Conservation (phyloP, 2,329 filamentous ascomycete species). For the Calonectria pseudoreteaudii region DNA sequence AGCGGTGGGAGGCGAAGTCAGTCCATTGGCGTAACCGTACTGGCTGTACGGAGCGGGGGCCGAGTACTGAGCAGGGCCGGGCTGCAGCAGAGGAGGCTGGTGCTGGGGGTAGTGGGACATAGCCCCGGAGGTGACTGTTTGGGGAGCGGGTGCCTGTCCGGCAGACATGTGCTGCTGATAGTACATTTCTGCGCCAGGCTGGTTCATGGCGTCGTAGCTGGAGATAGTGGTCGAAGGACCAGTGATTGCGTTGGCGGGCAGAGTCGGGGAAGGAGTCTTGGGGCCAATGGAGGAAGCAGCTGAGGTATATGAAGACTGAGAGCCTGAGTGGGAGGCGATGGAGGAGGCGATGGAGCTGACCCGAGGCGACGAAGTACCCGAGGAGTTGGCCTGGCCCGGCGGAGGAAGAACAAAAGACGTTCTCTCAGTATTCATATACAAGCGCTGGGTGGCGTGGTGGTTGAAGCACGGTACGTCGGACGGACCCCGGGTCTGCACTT, state of each 20-base stretch:
- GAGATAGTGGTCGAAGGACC: constrained; percentile 46
- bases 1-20: constrained; percentile 81
- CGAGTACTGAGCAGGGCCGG: constrained; percentile 76
- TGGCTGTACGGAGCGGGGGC: constrained; percentile 70
- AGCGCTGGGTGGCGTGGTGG: constrained; percentile 67
- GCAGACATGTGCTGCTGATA: constrained; percentile 84
- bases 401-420: constrained; percentile 78
- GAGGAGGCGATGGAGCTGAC: constrained; percentile 77
- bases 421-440: constrained; percentile 77
- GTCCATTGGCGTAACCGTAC: constrained; percentile 81
- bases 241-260: constrained; percentile 60
- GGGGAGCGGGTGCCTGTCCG: constrained; percentile 79
- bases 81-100: constrained; percentile 81
- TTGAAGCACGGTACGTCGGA: constrained; percentile 79
- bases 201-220: constrained; percentile 77
- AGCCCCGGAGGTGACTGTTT: constrained; percentile 79
- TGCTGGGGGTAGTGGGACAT: constrained; percentile 84
- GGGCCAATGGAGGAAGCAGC: constrained; percentile 71
- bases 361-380: constrained; percentile 80
- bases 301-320: constrained; percentile 66
- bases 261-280: constrained; percentile 82
- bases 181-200: constrained; percentile 82
- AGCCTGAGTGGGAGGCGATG: constrained; percentile 63
- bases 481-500: constrained; percentile 83
- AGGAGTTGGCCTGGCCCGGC: constrained; percentile 76